phyloP scores from a whole-genome alignment of 495 filamentous ascomycete genomes.

The Bacidia gigantensis region DNA sequence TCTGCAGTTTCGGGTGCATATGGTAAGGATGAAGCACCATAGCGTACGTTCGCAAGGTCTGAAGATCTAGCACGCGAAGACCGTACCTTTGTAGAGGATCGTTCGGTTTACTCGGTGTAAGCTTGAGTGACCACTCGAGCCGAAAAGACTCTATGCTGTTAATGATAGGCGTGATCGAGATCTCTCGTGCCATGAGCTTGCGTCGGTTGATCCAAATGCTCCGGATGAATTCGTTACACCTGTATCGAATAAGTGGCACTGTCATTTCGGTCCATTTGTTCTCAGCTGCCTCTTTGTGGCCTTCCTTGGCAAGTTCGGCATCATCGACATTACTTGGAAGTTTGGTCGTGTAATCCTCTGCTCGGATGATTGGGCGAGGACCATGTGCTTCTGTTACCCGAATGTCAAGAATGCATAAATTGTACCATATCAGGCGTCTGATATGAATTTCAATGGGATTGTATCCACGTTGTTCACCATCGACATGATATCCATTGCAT shows the following conservation, averaged over 20 bases:
- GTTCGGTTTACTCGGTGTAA: neutral
- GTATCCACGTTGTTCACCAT: slow-evolving; percentile 40
- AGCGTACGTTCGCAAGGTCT: slow-evolving; percentile 45
- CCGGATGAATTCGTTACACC: slow-evolving; percentile 60
- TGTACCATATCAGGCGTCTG: slow-evolving; percentile 64
- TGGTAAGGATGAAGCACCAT: slow-evolving; percentile 54
- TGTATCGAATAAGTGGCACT: slow-evolving; percentile 50
- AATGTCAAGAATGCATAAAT: slow-evolving; percentile 61
- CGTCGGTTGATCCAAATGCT: slow-evolving; percentile 47
- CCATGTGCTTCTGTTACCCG: slow-evolving; percentile 65
- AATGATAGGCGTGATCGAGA: slow-evolving; percentile 9
- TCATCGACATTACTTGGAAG: slow-evolving; percentile 57
- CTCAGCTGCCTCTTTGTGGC: slow-evolving; percentile 32
- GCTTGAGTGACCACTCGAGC: slow-evolving; percentile 6
- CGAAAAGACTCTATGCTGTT: slow-evolving; percentile 13
- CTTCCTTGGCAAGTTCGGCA: slow-evolving; percentile 32
- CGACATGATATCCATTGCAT: slow-evolving; percentile 63
- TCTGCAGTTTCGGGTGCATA: slow-evolving; percentile 30
- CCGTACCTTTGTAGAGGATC: slow-evolving; percentile 40
- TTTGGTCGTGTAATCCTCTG: slow-evolving; percentile 57
- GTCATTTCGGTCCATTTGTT: slow-evolving; percentile 51
- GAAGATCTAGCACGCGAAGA: slow-evolving; percentile 44
- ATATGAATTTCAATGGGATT: slow-evolving; percentile 57
- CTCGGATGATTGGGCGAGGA: slow-evolving; percentile 48
- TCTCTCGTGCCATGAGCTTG: neutral